These are phyloP conservation scores for Raphanus hybrid DNA, from an alignment of 441 rosid genomes.

Conservation along the genomic window DNA sequence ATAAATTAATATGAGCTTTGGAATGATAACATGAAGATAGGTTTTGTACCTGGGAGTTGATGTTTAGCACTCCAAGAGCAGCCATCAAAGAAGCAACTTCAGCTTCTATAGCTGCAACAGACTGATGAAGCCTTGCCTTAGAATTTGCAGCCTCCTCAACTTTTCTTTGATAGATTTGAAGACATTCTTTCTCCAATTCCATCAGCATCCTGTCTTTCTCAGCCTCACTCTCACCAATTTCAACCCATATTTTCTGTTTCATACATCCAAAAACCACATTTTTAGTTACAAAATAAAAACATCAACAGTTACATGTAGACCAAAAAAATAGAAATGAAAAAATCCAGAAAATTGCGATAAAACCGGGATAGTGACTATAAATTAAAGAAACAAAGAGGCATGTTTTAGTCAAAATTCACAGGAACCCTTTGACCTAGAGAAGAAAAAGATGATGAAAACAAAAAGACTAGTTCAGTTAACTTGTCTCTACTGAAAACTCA, in stretches of 20 bases:
- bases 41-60: slow-evolving; percentile 66
- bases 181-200: slow-evolving; percentile 92
- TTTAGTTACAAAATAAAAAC: neutral
- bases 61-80: slow-evolving; percentile 79
- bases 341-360: neutral
- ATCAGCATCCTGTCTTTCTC: slow-evolving; percentile 85
- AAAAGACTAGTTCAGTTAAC: slow-evolving; percentile 17
- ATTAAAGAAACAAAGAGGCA: slow-evolving; percentile 21
- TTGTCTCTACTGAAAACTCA: slow-evolving; percentile 38
- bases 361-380: slow-evolving; percentile 4
- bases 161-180: slow-evolving; percentile 87
- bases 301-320: slow-evolving; percentile 28
- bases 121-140: slow-evolving; percentile 90
- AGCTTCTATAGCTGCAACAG: slow-evolving; percentile 95
- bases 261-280: slow-evolving; percentile 12
- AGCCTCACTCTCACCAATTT: slow-evolving; percentile 88
- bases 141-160: slow-evolving; percentile 96
- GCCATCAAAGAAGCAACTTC: slow-evolving; percentile 97
- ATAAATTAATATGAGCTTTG: neutral
- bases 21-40: neutral
- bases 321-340: neutral
- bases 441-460: slow-evolving; percentile 24
- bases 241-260: slow-evolving; percentile 97
- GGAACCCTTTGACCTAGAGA: slow-evolving; percentile 37
- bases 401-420: slow-evolving; percentile 38